phyloP scores from a whole-genome alignment of 345 rosid genomes.

The Sonneratia caseolaris region DNA sequence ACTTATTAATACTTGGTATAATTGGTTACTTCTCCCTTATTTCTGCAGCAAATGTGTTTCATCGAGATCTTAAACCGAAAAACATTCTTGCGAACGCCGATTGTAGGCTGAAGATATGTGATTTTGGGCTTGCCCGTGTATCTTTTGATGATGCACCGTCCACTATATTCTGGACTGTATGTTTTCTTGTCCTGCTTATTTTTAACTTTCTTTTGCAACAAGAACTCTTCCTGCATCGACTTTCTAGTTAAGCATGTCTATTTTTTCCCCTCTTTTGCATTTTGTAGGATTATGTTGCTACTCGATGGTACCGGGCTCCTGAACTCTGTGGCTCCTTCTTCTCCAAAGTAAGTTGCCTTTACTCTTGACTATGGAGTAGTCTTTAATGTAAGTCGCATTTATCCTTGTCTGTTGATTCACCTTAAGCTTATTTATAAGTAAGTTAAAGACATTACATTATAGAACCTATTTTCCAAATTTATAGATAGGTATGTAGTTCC shows the following conservation, averaged over 20 bases:
- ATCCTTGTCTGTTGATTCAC: too few relatives aligned
- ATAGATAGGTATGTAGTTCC: neutral
- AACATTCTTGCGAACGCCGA: slow-evolving; percentile 98
- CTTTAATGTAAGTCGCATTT: too few relatives aligned
- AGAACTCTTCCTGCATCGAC: neutral
- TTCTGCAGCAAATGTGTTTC: slow-evolving; percentile 85
- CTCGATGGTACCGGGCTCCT: slow-evolving; percentile 99
- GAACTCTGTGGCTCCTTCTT: slow-evolving; percentile 96
- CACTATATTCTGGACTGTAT: slow-evolving; percentile 95
- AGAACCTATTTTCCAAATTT: neutral
- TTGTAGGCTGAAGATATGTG: slow-evolving; percentile 95
- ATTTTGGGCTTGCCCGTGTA: slow-evolving; percentile 97
- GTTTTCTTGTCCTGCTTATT: slow-evolving; percentile 20
- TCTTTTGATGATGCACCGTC: slow-evolving; percentile 94
- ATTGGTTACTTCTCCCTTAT: neutral
- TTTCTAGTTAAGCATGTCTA: neutral
- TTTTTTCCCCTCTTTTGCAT: neutral
- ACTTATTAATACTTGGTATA: neutral
- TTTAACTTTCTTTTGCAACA: neutral
- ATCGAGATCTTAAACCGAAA: slow-evolving; percentile 94
- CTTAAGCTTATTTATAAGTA: too few relatives aligned
- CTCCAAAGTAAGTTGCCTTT: slow-evolving; percentile 66
- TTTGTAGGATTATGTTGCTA: slow-evolving; percentile 90
- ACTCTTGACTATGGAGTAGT: neutral
- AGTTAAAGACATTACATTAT: too few relatives aligned